phyloP scores from a whole-genome alignment of 768 basidiomycete genomes.

The Russula lepida region DNA sequence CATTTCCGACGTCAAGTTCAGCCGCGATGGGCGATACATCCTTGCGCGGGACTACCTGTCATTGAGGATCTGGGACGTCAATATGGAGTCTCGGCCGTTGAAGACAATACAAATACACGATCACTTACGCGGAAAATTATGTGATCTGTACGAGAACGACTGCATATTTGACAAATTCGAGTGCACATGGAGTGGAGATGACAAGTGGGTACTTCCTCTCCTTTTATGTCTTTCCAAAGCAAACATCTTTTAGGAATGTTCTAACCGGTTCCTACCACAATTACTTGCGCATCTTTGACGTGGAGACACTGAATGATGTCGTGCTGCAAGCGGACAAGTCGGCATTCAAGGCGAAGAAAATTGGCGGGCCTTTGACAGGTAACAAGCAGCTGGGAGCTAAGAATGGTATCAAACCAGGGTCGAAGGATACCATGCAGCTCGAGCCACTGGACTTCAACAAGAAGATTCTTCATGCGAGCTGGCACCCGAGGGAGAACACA shows the following conservation, averaged over 20 bases:
- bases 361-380: conserved; percentile 74
- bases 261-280: conserved; percentile 99
- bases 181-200: conserved; percentile 96
- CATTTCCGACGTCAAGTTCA: conserved; percentile 99
- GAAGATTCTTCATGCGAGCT: conserved; percentile 92
- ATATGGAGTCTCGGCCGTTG: conserved; percentile 94
- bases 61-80: conserved; percentile 98
- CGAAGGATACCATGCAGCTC: conserved; percentile 81
- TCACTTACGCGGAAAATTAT: conserved; percentile 92
- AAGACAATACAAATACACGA: conserved; percentile 99
- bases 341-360: conserved; percentile 99
- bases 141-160: conserved; percentile 98
- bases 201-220: conserved; percentile 60
- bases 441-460: conserved; percentile 90
- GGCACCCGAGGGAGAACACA: conserved; percentile 98
- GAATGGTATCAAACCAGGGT: conserved; percentile 69
- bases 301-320: conserved; percentile 74
- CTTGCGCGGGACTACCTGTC: conserved; percentile 95
- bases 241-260: conserved; percentile 61
- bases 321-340: conserved; percentile 98
- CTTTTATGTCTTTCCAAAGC: neutral
- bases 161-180: conserved; percentile 99
- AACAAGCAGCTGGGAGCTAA: conserved; percentile 50
- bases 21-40: conserved; percentile 93
- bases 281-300: conserved; percentile 99